Evolutionary conservation across 1,284 basidiomycete species (phyloP).

Genomic region (Leccinum griseonigrum): DNA sequence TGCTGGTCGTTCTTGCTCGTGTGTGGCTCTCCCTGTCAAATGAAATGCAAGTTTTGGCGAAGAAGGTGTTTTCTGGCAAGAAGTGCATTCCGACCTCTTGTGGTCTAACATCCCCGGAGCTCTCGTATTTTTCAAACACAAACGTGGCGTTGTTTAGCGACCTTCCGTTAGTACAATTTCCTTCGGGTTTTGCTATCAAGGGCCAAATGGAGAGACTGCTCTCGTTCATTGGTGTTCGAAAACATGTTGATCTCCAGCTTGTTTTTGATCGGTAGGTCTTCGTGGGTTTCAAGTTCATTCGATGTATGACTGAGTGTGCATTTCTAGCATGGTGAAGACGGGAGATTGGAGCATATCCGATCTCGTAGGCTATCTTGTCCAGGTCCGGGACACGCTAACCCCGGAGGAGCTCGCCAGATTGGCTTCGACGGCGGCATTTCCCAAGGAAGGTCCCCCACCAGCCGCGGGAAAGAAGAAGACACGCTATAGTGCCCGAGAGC

Average conservation of each 20-base stretch:
- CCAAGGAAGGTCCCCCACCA: conserved; percentile 49
- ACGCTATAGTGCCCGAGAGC: conserved; percentile 63
- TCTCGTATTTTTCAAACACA: conserved; percentile 88
- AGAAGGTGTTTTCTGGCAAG: conserved; percentile 56
- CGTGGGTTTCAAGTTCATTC: neutral
- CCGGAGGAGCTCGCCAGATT: conserved; percentile 72
- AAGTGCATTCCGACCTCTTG: conserved; percentile 74
- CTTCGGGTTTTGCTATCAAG: conserved; percentile 67
- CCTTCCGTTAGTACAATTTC: conserved; percentile 77
- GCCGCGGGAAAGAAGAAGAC: conserved; percentile 35
- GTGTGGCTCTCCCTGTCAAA: conserved; percentile 75
- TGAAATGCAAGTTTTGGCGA: conserved; percentile 56
- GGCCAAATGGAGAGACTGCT: conserved; percentile 79
- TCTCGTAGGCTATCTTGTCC: conserved; percentile 87
- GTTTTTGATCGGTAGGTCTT: conserved; percentile 72
- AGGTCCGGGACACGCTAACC: conserved; percentile 73
- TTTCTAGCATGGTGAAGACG: conserved; percentile 75
- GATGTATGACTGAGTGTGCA: neutral
- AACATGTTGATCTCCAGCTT: conserved; percentile 88
- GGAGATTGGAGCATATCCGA: conserved; percentile 80
- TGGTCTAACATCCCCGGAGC: conserved; percentile 73
- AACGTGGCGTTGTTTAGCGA: conserved; percentile 78
- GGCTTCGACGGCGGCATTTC: conserved; percentile 80
- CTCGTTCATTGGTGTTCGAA: conserved; percentile 79
- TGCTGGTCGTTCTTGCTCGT: conserved; percentile 70